phyloP scores from a whole-genome alignment of 148 eudicot species.

The Rhododendron henanense region DNA sequence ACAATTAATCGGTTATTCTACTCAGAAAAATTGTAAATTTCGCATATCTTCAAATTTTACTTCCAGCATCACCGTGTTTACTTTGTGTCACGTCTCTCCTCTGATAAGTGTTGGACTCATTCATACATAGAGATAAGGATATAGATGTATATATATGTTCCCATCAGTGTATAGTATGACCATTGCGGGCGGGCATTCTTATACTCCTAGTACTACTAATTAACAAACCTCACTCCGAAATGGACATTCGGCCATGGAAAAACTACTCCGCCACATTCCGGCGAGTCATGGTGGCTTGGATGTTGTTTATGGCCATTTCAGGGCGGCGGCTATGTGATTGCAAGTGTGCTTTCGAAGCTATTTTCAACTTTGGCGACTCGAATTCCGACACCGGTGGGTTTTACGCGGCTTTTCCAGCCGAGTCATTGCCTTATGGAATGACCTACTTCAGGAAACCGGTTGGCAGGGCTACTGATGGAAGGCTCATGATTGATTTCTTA shows the following conservation, averaged over 20 bases:
- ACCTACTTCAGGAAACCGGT: constrained; percentile 67
- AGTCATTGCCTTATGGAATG: constrained; percentile 54
- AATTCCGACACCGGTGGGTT: constrained; percentile 87
- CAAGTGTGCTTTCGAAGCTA: constrained; percentile 64
- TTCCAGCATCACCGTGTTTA: background rate
- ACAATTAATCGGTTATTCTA: background rate
- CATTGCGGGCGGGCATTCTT: background rate
- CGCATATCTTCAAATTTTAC: background rate
- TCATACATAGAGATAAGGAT: background rate
- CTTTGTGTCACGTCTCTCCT: background rate
- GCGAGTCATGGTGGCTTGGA: constrained; percentile 19
- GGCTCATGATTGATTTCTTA: constrained; percentile 75
- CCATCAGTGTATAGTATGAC: background rate
- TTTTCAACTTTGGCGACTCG: constrained; percentile 89
- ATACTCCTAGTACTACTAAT: too few relatives aligned
- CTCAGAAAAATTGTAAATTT: background rate
- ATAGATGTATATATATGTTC: too few relatives aligned
- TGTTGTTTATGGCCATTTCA: constrained; percentile 11
- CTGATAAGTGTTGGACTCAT: background rate
- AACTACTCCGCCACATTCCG: background rate
- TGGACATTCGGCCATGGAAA: background rate
- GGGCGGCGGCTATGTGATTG: constrained; percentile 19
- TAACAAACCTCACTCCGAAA: background rate
- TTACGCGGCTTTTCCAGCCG: constrained; percentile 67
- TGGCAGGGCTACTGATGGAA: constrained; percentile 76